These are phyloP conservation scores for Solanum chacoense DNA, from an alignment of 305 asterid genomes.

Conservation along the genomic window DNA sequence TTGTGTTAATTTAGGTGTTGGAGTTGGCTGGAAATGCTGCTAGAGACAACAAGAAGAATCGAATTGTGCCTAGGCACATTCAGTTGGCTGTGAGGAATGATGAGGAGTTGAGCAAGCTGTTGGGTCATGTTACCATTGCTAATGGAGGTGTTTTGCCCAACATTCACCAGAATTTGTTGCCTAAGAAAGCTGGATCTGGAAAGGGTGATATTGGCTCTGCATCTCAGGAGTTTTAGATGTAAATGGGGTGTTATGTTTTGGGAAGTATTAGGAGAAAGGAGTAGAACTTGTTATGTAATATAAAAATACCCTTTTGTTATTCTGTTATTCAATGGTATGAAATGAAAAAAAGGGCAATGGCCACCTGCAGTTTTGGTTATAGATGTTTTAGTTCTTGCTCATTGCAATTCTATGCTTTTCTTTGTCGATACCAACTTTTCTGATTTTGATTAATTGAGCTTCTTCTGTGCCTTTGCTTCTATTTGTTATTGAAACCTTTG, in stretches of 20 bases:
- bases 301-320: not conserved
- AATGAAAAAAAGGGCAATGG: not conserved
- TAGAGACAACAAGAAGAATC: conserved; percentile 14
- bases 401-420: not conserved
- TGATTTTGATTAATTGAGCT: not conserved
- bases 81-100: conserved; percentile 10
- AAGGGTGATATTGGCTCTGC: conserved; percentile 9
- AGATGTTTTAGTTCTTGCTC: not conserved
- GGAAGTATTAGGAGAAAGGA: not conserved
- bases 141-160: conserved; percentile 10
- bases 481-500: not conserved
- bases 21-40: conserved; percentile 9
- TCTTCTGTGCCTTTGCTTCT: not conserved
- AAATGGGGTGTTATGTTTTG: not conserved
- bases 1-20: not conserved
- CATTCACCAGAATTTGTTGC: conserved; percentile 7
- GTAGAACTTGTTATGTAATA: not conserved
- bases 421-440: not conserved
- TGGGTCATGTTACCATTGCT: conserved; percentile 5
- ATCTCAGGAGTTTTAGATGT: conserved; percentile 9
- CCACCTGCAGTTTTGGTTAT: not conserved
- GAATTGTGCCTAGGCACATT: conserved; percentile 9
- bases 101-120: conserved; percentile 7
- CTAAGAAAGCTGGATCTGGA: conserved; percentile 1
- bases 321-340: not conserved